Evolutionary conservation across 768 basidiomycete species (phyloP).

Genomic region (Macrolepiota fuliginosa): DNA sequence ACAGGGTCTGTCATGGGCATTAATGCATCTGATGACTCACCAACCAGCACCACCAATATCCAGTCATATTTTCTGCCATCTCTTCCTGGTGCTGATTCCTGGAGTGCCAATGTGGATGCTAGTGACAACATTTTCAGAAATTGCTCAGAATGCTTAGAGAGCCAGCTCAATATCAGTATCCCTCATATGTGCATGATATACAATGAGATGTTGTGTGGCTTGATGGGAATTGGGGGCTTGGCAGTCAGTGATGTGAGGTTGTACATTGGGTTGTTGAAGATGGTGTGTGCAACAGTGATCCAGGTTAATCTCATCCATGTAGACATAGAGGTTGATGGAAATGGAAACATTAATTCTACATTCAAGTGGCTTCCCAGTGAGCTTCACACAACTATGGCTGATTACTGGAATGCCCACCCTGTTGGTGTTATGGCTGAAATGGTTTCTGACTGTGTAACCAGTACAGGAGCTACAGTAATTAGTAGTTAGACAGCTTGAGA

Average conservation of each 20-base stretch:
- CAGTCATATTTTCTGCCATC: not conserved
- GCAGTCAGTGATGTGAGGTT: not conserved
- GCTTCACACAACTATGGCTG: not conserved
- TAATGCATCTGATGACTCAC: not conserved
- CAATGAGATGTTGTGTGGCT: not conserved
- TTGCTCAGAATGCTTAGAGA: not conserved
- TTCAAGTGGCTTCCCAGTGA: slow-evolving; percentile 10
- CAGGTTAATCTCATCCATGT: slow-evolving; percentile 8
- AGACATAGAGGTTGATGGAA: slow-evolving; percentile 4
- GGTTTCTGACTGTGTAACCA: too few species aligned
- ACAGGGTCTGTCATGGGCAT: slow-evolving; percentile 5
- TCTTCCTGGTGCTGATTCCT: not conserved
- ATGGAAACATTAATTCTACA: not conserved
- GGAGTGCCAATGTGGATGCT: not conserved
- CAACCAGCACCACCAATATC: not conserved
- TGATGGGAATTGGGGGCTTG: not conserved
- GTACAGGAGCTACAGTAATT: too few species aligned
- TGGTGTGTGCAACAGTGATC: slow-evolving; percentile 11
- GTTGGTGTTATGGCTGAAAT: too few species aligned
- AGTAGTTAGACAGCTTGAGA: too few species aligned
- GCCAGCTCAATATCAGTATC: slow-evolving; percentile 11
- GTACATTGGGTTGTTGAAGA: slow-evolving; percentile 7
- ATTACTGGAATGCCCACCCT: not conserved
- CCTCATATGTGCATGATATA: not conserved
- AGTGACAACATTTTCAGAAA: not conserved